Evolutionary conservation across 1,284 basidiomycete genomes (phyloP).

Genomic region (Pulveroboletus sp.): DNA sequence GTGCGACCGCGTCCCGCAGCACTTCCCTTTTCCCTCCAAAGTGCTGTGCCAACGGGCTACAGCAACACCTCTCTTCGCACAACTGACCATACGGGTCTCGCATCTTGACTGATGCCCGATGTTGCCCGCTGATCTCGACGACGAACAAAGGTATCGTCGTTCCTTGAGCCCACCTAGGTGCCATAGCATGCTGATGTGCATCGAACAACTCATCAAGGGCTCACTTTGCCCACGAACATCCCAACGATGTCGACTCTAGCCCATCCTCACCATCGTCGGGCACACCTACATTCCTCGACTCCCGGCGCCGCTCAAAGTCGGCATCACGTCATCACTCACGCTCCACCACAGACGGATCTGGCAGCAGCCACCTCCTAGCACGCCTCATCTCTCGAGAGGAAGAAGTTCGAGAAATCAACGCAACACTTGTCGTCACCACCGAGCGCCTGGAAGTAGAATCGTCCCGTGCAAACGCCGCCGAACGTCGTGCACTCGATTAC

Average conservation of each 20-base stretch:
- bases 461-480: constrained; percentile 46
- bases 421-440: constrained; percentile 40
- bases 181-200: neutral
- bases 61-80: neutral
- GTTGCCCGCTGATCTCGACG: constrained; percentile 33
- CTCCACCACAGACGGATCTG: constrained; percentile 32
- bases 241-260: constrained; percentile 34
- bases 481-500: constrained; percentile 47
- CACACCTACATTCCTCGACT: constrained; percentile 20
- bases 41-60: constrained; percentile 8
- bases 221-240: constrained; percentile 31
- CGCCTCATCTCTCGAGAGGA: constrained; percentile 43
- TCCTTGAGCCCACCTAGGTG: neutral
- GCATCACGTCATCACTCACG: constrained; percentile 30
- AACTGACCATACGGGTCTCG: constrained; percentile 3
- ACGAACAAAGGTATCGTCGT: constrained; percentile 32
- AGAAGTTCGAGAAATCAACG: constrained; percentile 42
- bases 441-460: constrained; percentile 48
- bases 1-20: constrained; percentile 2
- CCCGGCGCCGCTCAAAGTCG: constrained; percentile 29
- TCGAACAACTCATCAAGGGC: constrained; percentile 19
- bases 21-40: constrained; percentile 1
- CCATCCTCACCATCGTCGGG: constrained; percentile 32
- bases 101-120: constrained; percentile 24
- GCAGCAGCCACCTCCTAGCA: constrained; percentile 37